A percentile compares a stretch with the other conserved stretches of the same genome.
Conservation (phyloP, 192 early-diverging fungal species). For the Anaeromyces robustus region DNA sequence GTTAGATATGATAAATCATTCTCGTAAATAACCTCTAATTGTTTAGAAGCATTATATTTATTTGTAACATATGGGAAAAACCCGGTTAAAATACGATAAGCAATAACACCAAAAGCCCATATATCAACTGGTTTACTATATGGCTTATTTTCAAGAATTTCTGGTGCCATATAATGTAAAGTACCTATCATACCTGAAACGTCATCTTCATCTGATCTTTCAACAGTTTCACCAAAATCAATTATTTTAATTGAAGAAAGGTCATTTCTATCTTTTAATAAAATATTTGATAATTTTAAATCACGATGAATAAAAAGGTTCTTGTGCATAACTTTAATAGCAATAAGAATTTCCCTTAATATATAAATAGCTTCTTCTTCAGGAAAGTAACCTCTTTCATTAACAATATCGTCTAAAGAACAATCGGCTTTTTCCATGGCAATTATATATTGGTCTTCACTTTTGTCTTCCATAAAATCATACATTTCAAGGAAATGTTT, state of each 20-base stretch:
- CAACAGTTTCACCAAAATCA: not conserved
- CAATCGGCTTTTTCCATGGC: not conserved
- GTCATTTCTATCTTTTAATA: not conserved
- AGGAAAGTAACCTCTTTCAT: not conserved
- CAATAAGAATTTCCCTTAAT: not conserved
- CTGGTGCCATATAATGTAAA: slow-evolving; percentile 2
- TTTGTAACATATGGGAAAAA: not conserved
- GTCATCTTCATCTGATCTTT: not conserved
- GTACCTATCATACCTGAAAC: not conserved
- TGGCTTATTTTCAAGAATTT: slow-evolving; percentile 1
- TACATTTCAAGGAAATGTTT: not conserved
- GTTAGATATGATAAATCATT: not conserved
- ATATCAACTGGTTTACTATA: slow-evolving; percentile 3
- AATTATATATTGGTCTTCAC: not conserved
- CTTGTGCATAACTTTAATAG: not conserved
- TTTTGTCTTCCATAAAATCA: not conserved
- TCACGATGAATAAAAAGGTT: not conserved
- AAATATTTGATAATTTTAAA: not conserved
- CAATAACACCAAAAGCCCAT: slow-evolving; percentile 4
- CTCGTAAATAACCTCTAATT: not conserved
- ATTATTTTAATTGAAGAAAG: not conserved
- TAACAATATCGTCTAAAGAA: not conserved
- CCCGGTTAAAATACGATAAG: not conserved
- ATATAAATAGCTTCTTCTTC: not conserved
- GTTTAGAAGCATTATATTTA: not conserved